Evolutionary conservation across 1,284 basidiomycete genomes (phyloP).

Genomic region (Mycena sp.): DNA sequence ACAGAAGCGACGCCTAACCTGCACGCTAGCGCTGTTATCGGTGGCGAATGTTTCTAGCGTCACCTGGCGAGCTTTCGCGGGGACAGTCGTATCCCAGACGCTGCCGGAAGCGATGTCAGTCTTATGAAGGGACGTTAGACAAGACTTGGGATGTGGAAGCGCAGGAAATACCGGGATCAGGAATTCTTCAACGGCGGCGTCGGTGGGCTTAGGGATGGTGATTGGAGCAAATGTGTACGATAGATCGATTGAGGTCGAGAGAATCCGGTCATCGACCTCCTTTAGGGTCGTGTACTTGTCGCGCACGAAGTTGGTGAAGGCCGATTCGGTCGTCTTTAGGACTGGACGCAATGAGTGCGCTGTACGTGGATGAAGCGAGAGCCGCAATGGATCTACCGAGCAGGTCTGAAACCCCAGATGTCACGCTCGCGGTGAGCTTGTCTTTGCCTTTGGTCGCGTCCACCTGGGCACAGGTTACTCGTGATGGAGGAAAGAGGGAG

Average conservation of each 20-base stretch:
- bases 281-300: constrained; percentile 91
- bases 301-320: constrained; percentile 84
- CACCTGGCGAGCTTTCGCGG: constrained; percentile 64
- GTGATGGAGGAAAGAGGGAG: constrained; percentile 14
- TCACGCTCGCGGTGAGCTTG: constrained; percentile 67
- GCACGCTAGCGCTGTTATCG: constrained; percentile 92
- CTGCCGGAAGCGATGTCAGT: constrained; percentile 54
- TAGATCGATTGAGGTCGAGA: constrained; percentile 86
- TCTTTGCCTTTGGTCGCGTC: constrained; percentile 71
- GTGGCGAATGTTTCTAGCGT: constrained; percentile 88
- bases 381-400: constrained; percentile 61
- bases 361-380: neutral
- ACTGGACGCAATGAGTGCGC: constrained; percentile 57
- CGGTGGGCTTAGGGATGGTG: constrained; percentile 54
- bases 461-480: constrained; percentile 47
- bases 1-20: constrained; percentile 56
- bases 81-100: constrained; percentile 72
- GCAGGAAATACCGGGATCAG: constrained; percentile 45
- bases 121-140: neutral
- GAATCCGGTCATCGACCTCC: constrained; percentile 87
- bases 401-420: constrained; percentile 79
- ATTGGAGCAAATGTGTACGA: constrained; percentile 70
- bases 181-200: constrained; percentile 60
- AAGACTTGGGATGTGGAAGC: neutral
- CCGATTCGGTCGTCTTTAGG: constrained; percentile 89